Base-by-base conservation (phyloP, 2,329 filamentous ascomycete genomes). In the Didymella keratinophila region DNA sequence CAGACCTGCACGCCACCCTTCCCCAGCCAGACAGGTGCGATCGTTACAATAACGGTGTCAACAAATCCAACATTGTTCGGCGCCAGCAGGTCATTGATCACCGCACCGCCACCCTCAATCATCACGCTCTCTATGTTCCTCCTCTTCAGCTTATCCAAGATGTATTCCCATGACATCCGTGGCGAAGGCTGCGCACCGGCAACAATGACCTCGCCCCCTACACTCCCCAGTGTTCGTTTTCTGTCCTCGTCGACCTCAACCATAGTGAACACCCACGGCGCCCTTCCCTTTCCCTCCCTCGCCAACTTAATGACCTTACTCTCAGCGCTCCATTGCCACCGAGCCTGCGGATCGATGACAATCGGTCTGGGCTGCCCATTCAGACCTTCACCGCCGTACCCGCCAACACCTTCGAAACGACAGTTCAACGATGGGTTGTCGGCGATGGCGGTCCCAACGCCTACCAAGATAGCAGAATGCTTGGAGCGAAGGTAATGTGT, bases 21-120 rank as follows among this genome's bases (percentile, higher is more conserved):
- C 1, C 94, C 94, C n/a, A 98, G 82, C 86, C 92, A 98, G 0
- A 88, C 92, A 9, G 94, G 94, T 3, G 94, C 93, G 70, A 97
- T 87, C 0, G 94, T 97, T 57, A 97, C 83, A 68, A 98, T 90
- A 47, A 97, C 88, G 2, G 89, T 89, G 71, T 92, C 85, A 41
- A 96, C 82, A 9, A 93, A 79, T n/a, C 74, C 68, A 16, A 86
- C 80, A 68, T 87, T 86, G 27, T 80, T 79, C 2, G 85, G 81
- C 37, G 84, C 81, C n/a, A 98, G 81, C 18, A 98, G 78, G 36
- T 89, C 86, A 72, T 95, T 96, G 72, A 98, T 92, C 32, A 97
- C 87, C 11, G 83, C 81, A 0, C 86, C 93, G 11, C 94, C 94
- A 0, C 94, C 94, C 76, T 98, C 94, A 47, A 98, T 84, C 94